Percentiles rank a stretch among this genome's conserved stretches.
Conservation (phyloP, 495 filamentous ascomycete species). For the Halenospora varia region DNA sequence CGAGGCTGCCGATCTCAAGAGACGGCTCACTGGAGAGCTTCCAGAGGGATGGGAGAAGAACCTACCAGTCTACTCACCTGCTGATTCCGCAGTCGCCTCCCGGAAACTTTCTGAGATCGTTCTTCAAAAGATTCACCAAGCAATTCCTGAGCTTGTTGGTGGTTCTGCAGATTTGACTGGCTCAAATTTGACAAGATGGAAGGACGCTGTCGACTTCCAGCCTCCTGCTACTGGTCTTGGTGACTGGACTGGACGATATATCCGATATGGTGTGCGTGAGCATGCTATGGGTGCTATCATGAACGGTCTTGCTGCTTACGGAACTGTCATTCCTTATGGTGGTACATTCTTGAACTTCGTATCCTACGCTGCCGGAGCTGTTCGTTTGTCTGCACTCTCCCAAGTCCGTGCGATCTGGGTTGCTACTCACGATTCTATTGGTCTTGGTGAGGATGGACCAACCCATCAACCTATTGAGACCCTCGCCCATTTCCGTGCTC, state of each 20-base stretch:
- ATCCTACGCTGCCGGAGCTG: conserved; percentile 93
- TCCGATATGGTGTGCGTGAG: conserved; percentile 97
- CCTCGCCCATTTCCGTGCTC: conserved; percentile 97
- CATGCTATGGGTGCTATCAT: conserved; percentile 97
- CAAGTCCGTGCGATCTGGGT: conserved; percentile 92
- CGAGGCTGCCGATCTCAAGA: conserved; percentile 73
- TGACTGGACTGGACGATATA: conserved; percentile 85
- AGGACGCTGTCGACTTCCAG: conserved; percentile 96
- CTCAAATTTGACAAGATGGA: conserved; percentile 98
- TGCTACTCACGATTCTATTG: conserved; percentile 98
- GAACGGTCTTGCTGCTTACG: conserved; percentile 96
- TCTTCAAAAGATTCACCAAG: conserved; percentile 79
- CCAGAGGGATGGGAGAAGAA: conserved; percentile 96
- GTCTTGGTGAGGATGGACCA: conserved; percentile 97
- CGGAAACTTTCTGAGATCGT: conserved; percentile 95
- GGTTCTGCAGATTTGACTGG: conserved; percentile 97
- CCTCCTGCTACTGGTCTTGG: conserved; percentile 80
- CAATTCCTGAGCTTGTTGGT: conserved; percentile 86
- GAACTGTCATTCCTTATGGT: conserved; percentile 86
- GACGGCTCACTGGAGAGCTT: conserved; percentile 78
- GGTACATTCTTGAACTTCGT: conserved; percentile 99
- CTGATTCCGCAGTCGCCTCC: conserved; percentile 80
- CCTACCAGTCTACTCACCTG: conserved; percentile 87
- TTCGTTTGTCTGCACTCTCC: conserved; percentile 89
- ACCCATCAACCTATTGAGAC: conserved; percentile 99